Base-by-base conservation (phyloP, 805 yeast species). In the Debaryomyces hansenii region DNA sequence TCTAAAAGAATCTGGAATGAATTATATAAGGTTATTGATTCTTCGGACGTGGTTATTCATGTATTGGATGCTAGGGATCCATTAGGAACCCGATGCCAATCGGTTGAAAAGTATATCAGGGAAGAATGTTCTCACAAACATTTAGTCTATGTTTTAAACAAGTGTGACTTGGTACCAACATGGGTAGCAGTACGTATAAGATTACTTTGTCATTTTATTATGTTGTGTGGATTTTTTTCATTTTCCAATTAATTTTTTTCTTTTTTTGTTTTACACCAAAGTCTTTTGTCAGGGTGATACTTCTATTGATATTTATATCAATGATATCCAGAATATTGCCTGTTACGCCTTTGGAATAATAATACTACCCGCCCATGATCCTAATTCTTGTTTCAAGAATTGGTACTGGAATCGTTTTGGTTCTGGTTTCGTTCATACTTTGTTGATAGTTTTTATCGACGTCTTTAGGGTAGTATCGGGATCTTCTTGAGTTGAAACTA, bases 1-100 rank as follows among this genome's bases (percentile, higher is more conserved):
- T 90, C 97, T 40, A 92, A 92, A 72, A 87, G 99, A 74, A 92
- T 92, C 57, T 92, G 99, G 99, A 94, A 94, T 67, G 99, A 92
- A 67, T 77, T 92, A 50, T 92, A 94, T 70, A 92, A 92, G 65
- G 99, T 92, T 41, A 90, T 92, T 57, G 99, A 92, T 69, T 92
- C 98, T 9, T 90, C 97, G 0, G 99, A 92, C 73, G 97, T 92
- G 37, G 96, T 92, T 34, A 87, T 92, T 49, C 97, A 94, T 59
- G 99, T 94, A 20, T 74, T 92, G 46, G 99, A 92, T 71, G 99
- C 99, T 2, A 84, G 99, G 71, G 97, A 92, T 72, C 99, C 99
- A 18, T 62, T 90, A 54, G 99, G 99, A 45, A 92, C 99, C 8
- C 81, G 98, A 57, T 92, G 99, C 77, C 84, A 78, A 57, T 80